These are phyloP conservation scores for Sistotremastrum niveocremeum DNA, from an alignment of 768 basidiomycete species.

Conservation along the genomic window DNA sequence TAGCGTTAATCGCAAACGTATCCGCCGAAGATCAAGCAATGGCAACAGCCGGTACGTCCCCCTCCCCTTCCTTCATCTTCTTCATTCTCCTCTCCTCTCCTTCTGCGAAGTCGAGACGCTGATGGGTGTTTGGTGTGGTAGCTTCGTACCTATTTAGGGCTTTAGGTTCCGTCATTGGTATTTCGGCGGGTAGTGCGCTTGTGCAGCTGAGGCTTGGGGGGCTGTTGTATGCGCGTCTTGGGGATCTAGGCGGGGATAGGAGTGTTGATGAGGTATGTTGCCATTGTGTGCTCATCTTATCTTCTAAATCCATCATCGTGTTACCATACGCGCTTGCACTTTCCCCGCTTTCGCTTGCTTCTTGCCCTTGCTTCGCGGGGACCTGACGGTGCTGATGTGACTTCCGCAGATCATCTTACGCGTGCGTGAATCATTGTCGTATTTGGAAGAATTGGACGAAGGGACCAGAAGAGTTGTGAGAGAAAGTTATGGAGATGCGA, in stretches of 20 bases:
- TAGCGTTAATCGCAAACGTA: slow-evolving; percentile 50
- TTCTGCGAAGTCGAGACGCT: background rate
- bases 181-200: slow-evolving; percentile 45
- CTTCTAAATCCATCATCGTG: background rate
- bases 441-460: slow-evolving; percentile 31
- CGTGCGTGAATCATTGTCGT: slow-evolving; percentile 36
- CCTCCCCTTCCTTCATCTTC: background rate
- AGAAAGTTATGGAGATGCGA: slow-evolving; percentile 24
- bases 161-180: slow-evolving; percentile 41
- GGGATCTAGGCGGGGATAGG: slow-evolving; percentile 17
- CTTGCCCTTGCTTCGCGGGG: background rate
- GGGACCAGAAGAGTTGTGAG: slow-evolving; percentile 18
- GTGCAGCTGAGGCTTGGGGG: slow-evolving; percentile 36
- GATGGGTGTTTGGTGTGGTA: slow-evolving; percentile 11
- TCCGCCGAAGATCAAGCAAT: slow-evolving; percentile 49
- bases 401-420: slow-evolving; percentile 29
- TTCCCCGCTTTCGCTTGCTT: no score
- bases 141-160: slow-evolving; percentile 58
- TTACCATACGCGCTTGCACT: no score
- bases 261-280: slow-evolving; percentile 35
- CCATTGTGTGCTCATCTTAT: background rate
- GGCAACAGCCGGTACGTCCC: slow-evolving; percentile 40
- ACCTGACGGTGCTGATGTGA: no score
- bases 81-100: background rate
- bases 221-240: slow-evolving; percentile 27